Evolutionary conservation across 306 rosid genomes (phyloP).

Genomic region (Gynostemma pentaphyllum): DNA sequence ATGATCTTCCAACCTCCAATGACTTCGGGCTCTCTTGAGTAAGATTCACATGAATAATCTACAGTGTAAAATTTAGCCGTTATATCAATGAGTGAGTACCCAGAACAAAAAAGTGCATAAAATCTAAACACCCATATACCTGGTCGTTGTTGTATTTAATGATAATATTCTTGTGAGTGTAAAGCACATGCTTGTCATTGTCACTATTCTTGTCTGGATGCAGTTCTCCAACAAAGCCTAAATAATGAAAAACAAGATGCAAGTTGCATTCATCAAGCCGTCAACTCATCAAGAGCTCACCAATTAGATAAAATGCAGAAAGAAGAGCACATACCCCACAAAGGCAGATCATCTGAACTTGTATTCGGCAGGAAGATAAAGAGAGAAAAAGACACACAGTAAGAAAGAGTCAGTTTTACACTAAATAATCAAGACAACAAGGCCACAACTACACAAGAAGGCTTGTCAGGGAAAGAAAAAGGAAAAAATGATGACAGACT

Average conservation of each 20-base stretch:
- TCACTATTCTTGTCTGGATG: conserved; percentile 76
- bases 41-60: conserved; percentile 95
- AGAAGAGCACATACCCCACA: conserved; percentile 68
- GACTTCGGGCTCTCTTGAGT: conserved; percentile 74
- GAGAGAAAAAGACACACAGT: conserved; percentile 21
- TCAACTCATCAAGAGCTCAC: too few species aligned
- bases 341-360: conserved; percentile 88
- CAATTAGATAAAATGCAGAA: background rate
- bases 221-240: conserved; percentile 87
- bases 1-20: conserved; percentile 44
- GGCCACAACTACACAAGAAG: too few species aligned
- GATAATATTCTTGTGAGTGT: conserved; percentile 64
- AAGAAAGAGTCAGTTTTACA: conserved; percentile 25
- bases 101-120: too few species aligned
- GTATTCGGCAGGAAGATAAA: conserved; percentile 21
- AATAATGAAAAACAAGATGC: conserved; percentile 12
- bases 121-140: too few species aligned
- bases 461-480: too few species aligned
- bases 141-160: conserved; percentile 85
- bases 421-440: background rate
- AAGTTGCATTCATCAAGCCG: background rate
- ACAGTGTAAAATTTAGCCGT: conserved; percentile 17
- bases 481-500: too few species aligned
- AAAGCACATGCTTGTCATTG: conserved; percentile 73
- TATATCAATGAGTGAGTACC: too few species aligned